These are phyloP conservation scores for Taiozyma sp. DNA, from an alignment of 1,139 yeast species.

Conservation along the genomic window DNA sequence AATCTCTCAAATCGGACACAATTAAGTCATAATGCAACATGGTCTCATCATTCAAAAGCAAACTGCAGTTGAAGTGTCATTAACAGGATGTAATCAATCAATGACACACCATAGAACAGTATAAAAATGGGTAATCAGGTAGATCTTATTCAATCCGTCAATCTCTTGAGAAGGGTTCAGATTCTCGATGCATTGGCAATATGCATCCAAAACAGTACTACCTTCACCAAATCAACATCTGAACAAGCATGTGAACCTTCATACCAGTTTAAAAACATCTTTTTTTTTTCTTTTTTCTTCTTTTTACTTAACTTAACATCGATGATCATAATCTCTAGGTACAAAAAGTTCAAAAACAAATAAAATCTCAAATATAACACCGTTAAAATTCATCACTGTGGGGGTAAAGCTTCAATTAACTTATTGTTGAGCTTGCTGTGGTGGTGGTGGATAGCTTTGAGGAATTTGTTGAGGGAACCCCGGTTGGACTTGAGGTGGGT, in stretches of 20 bases:
- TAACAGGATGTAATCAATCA: background rate
- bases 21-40: background rate
- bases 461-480: slow-evolving; percentile 6
- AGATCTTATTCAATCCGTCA: background rate
- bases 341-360: background rate
- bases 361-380: background rate
- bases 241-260: background rate
- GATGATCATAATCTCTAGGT: background rate
- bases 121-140: background rate
- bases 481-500: slow-evolving; percentile 20
- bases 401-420: background rate
- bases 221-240: background rate
- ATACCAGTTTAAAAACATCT: background rate
- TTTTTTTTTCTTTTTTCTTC: background rate
- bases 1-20: background rate
- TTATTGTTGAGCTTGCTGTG: slow-evolving; percentile 7
- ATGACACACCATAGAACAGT: background rate
- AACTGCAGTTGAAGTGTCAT: background rate
- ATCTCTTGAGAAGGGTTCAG: background rate
- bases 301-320: background rate
- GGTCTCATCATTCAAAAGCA: background rate
- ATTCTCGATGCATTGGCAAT: slow-evolving; percentile 14
- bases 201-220: slow-evolving; percentile 11
- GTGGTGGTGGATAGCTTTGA: slow-evolving; percentile 13
- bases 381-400: background rate